These are phyloP conservation scores for Amoeboaphelidium protococcarum DNA, from an alignment of 371 early-diverging fungal species.

Conservation along the genomic window DNA sequence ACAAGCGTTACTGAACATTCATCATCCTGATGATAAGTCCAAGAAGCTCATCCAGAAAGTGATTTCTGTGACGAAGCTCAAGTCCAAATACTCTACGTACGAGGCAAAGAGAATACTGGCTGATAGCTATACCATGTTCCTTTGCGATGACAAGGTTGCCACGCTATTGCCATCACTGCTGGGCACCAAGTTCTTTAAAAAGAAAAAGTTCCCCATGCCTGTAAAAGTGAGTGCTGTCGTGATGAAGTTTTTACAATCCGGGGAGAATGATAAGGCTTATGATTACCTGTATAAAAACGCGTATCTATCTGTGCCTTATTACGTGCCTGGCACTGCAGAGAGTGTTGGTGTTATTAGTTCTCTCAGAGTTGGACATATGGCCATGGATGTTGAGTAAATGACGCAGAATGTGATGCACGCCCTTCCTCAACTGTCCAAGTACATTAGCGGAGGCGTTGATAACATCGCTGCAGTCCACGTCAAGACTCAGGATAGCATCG, in stretches of 20 bases:
- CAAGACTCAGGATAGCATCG: constrained; percentile 43
- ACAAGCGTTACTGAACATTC: too few species aligned
- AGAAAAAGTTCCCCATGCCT: constrained; percentile 37
- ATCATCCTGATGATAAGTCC: too few species aligned
- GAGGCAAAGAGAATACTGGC: constrained; percentile 47
- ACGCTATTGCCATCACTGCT: constrained; percentile 42
- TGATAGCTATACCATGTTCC: constrained; percentile 44
- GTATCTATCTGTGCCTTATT: too few species aligned
- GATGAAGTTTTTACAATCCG: too few species aligned
- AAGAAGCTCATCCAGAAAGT: too few species aligned
- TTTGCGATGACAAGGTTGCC: constrained; percentile 52
- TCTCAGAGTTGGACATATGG: constrained; percentile 37
- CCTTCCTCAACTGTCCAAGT: constrained; percentile 22
- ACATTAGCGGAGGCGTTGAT: constrained; percentile 36
- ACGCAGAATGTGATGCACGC: constrained; percentile 42
- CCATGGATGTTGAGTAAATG: constrained; percentile 24
- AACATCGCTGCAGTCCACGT: constrained; percentile 50
- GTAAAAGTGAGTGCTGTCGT: too few species aligned
- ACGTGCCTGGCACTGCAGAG: not conserved
- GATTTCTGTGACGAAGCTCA: constrained; percentile 47
- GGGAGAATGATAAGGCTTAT: too few species aligned
- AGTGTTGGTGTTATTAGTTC: too few species aligned
- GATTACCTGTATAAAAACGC: too few species aligned
- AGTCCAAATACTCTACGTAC: constrained; percentile 34
- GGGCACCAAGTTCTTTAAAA: constrained; percentile 56